Conservation (phyloP, 345 rosid genomes). For the Pistacia vera region DNA sequence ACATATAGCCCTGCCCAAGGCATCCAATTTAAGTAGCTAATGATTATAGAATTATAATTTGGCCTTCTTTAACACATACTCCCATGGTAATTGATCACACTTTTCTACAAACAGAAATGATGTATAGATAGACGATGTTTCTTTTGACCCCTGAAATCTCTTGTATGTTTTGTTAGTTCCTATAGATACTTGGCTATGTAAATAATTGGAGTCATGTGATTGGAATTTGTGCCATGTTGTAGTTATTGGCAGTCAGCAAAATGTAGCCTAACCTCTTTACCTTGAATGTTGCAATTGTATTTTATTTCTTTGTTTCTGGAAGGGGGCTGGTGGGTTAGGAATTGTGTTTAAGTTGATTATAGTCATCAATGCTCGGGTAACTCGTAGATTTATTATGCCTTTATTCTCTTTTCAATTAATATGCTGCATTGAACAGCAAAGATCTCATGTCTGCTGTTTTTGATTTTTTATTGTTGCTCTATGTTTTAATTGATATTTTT, state of each 20-base stretch:
- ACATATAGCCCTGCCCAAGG: background rate
- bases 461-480: background rate
- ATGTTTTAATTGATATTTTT: background rate
- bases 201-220: background rate
- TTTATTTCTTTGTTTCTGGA: no score
- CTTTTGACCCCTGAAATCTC: conserved; percentile 3
- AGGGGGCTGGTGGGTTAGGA: no score
- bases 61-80: background rate
- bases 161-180: background rate
- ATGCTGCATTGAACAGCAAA: background rate
- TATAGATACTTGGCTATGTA: background rate
- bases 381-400: no score
- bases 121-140: background rate
- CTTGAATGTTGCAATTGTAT: no score
- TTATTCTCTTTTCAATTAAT: background rate
- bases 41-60: background rate
- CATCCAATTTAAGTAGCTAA: background rate
- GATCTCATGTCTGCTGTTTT: no score
- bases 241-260: no score
- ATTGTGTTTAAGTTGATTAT: no score
- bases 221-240: background rate
- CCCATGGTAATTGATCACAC: background rate
- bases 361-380: no score
- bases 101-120: background rate
- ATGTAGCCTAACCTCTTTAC: no score